phyloP scores from a whole-genome alignment of 768 basidiomycete genomes.

The Psilocybe cubensis region DNA sequence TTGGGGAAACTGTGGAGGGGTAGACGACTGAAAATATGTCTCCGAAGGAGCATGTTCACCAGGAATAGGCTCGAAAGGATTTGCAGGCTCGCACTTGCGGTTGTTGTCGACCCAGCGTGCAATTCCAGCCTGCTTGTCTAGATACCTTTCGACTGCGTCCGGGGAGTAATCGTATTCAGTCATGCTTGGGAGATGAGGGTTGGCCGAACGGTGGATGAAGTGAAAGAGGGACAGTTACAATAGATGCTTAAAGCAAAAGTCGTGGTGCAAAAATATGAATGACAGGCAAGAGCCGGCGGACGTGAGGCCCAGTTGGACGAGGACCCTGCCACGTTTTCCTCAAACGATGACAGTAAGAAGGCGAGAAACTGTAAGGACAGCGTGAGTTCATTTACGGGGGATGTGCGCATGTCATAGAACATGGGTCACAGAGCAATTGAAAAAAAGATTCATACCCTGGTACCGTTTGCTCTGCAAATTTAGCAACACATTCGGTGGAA shows the following conservation, averaged over 20 bases:
- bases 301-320: background rate
- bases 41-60: conserved; percentile 17
- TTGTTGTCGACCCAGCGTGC: conserved; percentile 20
- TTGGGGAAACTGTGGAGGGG: conserved; percentile 3
- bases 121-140: conserved; percentile 17
- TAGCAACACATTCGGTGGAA: background rate
- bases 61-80: conserved; percentile 19
- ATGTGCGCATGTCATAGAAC: background rate
- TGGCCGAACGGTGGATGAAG: background rate
- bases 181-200: conserved; percentile 8
- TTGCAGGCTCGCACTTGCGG: conserved; percentile 9
- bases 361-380: background rate
- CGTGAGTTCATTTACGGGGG: background rate
- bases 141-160: conserved; percentile 16
- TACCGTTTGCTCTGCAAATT: conserved; percentile 2
- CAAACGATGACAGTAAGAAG: background rate
- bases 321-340: conserved; percentile 5
- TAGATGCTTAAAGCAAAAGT: background rate
- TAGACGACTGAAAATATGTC: background rate
- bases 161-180: conserved; percentile 28
- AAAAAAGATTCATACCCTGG: background rate
- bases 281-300: conserved; percentile 5
- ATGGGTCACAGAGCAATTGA: background rate
- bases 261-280: background rate
- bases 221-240: background rate